Evolutionary conservation across 163 green algal genomes (phyloP).

Genomic region (Scenedesmus sp.): DNA sequence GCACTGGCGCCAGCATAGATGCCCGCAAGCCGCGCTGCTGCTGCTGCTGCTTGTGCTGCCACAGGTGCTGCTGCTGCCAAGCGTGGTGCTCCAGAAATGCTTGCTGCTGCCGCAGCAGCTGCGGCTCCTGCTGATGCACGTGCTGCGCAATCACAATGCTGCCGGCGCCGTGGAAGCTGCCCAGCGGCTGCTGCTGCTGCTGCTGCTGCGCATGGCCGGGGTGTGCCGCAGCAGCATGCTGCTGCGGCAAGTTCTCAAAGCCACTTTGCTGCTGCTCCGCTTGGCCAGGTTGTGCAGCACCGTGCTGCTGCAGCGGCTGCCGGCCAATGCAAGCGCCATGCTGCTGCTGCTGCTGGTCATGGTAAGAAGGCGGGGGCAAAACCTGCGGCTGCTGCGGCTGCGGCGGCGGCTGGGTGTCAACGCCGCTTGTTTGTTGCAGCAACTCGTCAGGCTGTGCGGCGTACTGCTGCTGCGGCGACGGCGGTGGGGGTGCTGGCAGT

Average conservation of each 20-base stretch:
- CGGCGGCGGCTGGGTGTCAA: not conserved
- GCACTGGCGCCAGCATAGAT: not conserved
- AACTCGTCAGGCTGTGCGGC: not conserved
- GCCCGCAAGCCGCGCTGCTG: not conserved
- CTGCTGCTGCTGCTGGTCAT: not conserved
- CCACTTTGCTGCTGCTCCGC: not conserved
- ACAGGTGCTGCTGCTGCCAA: not conserved
- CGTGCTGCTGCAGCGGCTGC: not conserved
- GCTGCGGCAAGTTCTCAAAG: not conserved
- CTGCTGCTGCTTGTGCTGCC: not conserved
- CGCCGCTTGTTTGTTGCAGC: not conserved
- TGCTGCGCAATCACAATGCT: not conserved
- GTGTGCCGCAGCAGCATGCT: too few relatives aligned
- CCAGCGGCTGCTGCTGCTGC: not conserved
- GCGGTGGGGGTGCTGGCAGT: too few relatives aligned
- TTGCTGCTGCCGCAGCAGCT: not conserved
- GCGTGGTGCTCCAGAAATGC: not conserved
- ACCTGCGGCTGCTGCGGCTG: not conserved
- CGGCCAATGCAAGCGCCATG: not conserved
- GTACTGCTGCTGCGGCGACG: too few relatives aligned
- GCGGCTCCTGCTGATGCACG: not conserved
- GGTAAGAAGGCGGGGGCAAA: not conserved
- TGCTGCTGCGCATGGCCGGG: too few relatives aligned
- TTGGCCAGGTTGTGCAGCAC: not conserved
- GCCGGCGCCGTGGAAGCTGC: not conserved